Conservation (phyloP, 306 rosid species). For the Fragaria ananassa region DNA sequence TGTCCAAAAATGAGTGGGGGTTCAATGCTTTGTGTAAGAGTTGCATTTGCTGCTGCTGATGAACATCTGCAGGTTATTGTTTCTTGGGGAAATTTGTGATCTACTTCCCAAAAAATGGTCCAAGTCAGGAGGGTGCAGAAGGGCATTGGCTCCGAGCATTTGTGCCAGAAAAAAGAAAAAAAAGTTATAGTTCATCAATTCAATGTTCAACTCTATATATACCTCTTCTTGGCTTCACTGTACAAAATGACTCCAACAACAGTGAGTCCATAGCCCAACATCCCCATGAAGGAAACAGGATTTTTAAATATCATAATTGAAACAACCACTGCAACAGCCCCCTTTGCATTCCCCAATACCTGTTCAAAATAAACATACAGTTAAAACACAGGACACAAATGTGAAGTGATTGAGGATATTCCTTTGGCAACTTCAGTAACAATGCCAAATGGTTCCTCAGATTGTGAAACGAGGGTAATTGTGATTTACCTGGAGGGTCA, state of each 20-base stretch:
- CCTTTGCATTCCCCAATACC: constrained; percentile 72
- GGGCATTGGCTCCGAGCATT: neutral
- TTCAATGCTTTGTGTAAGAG: neutral
- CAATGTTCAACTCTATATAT: constrained; percentile 18
- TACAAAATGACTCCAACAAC: constrained; percentile 57
- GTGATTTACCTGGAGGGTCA: constrained; percentile 25
- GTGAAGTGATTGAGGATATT: neutral
- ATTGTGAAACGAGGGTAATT: neutral
- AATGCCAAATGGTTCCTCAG: neutral
- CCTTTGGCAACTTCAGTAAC: neutral
- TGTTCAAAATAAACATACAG: constrained; percentile 5
- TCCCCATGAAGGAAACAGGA: constrained; percentile 58
- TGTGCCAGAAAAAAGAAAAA: neutral
- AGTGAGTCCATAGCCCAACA: constrained; percentile 59
- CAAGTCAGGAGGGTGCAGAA: neutral
- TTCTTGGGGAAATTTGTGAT: neutral
- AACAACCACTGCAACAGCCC: constrained; percentile 64
- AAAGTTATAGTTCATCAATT: neutral
- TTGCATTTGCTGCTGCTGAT: neutral
- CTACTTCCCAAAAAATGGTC: neutral
- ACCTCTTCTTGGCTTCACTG: constrained; percentile 55
- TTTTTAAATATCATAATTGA: constrained; percentile 59
- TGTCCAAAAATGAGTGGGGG: neutral
- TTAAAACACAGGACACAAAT: no score
- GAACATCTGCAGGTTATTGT: neutral